Percentiles rank a stretch among this genome's conserved stretches.
These are phyloP conservation scores for Helicocarpus griseus DNA, from an alignment of 2,329 filamentous ascomycete species.

Conservation along the genomic window DNA sequence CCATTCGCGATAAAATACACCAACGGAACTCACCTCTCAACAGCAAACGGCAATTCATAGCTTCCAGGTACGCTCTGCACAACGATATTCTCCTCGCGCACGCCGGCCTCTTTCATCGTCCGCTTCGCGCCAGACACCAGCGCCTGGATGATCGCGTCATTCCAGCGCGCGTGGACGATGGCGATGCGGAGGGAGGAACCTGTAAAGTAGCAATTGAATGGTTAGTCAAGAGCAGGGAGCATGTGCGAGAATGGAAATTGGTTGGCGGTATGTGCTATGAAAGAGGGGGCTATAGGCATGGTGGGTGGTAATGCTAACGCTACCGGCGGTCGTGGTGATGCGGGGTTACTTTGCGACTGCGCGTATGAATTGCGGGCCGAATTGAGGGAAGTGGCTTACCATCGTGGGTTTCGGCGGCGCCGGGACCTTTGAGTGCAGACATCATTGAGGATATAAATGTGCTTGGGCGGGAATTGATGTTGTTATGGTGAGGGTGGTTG, in stretches of 20 bases:
- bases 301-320: no score
- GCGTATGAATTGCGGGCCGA: not conserved
- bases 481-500: not conserved
- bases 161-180: constrained; percentile 96
- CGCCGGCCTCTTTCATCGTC: constrained; percentile 66
- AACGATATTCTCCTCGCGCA: constrained; percentile 79
- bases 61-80: constrained; percentile 83
- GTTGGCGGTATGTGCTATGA: not conserved
- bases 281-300: no score
- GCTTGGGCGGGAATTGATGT: not conserved
- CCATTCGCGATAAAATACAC: not conserved
- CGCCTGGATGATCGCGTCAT: constrained; percentile 74
- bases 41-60: constrained; percentile 88
- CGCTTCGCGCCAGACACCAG: constrained; percentile 73
- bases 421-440: constrained; percentile 54
- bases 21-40: constrained; percentile 56
- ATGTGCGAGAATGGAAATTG: no score
- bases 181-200: constrained; percentile 74
- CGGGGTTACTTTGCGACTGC: not conserved
- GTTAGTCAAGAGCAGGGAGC: not conserved
- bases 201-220: constrained; percentile 7
- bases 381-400: constrained; percentile 32
- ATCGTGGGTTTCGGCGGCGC: constrained; percentile 47
- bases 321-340: no score
- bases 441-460: constrained; percentile 25